phyloP scores from a whole-genome alignment of 139 green algal species.

The Chlamydomonas eustigma region DNA sequence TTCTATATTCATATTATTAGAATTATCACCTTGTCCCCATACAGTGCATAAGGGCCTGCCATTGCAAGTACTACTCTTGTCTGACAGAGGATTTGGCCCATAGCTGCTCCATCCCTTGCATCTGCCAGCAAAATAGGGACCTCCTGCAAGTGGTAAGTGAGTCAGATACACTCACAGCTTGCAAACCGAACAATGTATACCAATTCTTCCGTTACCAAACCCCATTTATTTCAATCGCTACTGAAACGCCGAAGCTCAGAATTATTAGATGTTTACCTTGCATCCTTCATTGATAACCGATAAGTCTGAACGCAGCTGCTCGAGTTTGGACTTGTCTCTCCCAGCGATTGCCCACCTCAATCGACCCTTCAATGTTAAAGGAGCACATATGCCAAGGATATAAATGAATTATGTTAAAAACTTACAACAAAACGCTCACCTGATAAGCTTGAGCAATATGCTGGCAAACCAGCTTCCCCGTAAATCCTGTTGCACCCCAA shows the following conservation, averaged over 20 bases:
- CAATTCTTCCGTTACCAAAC: no score
- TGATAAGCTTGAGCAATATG: slow-evolving; percentile 66
- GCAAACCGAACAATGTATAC: no score
- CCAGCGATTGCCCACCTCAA: slow-evolving; percentile 24
- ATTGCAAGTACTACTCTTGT: slow-evolving; percentile 12
- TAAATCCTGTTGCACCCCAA: slow-evolving; percentile 74
- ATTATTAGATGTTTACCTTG: slow-evolving; percentile 14
- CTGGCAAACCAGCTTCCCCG: slow-evolving; percentile 63
- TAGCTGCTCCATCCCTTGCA: slow-evolving; percentile 10
- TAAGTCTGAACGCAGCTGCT: slow-evolving; percentile 5
- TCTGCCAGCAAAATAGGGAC: slow-evolving; percentile 20
- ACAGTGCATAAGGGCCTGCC: slow-evolving; percentile 19
- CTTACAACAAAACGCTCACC: slow-evolving; percentile 8
- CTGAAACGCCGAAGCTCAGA: no score
- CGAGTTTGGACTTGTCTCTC: slow-evolving; percentile 14
- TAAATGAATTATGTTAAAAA: no score
- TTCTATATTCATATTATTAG: no score
- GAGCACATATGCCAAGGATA: no score
- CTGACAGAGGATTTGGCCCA: slow-evolving; percentile 18
- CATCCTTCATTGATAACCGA: slow-evolving; percentile 5
- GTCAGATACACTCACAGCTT: slow-evolving; percentile 9
- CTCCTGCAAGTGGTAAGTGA: slow-evolving; percentile 8
- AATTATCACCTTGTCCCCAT: background rate
- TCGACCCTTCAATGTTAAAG: no score
- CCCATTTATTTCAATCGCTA: no score